Evolutionary conservation across 768 basidiomycete genomes (phyloP), one percentile per base, ranked within the genome.

Genomic region (Psilocybe cubensis): DNA sequence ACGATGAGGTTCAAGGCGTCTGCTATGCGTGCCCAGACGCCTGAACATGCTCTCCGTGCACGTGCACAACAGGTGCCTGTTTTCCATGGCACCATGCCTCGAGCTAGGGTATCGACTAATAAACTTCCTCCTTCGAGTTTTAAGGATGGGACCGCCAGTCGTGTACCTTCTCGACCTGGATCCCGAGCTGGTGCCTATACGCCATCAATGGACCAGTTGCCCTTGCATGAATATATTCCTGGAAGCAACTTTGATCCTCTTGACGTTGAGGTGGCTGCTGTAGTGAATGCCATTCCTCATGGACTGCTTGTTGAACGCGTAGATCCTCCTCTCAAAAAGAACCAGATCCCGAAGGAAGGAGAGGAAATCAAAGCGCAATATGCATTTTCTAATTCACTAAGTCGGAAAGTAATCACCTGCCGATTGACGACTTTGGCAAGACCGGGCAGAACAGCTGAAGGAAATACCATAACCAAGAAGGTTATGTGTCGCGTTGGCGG

Each of bases 401-500:
- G 84, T 61, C 79, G 84, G 63, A 94, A 92, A 76, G 79, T 87
- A 31, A 81, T 96, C 31, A 88, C 86, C 23, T 92, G 90, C 70
- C 83, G 88, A 63, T 74, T 96, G 72, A 91, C 92, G 43, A 90
- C 91, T 44, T 77, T 92, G 68, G 84, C 85, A 52, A 83, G 93
- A 46, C 74, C 82, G 10, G 79, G 79, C 21, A 79, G 78, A 14
- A 38, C 35, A n/a, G 12, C 77, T 47, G 77, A 78, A 54, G 76
- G 74, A 45, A 80, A 74, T 62, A 77, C 79, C 63, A 83, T 74
- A 56, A 84, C 84, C 59, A 92, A 89, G 83, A 95, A 93, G 73
- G 93, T 95, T 27, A 90, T 96, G 88, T 92, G 89, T 74, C 86
- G 93, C 58, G 89, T 95, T 59, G 93, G 93, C 44, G 92, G 91